Base-by-base conservation (phyloP, 345 rosid species). In the Laguncularia racemosa region DNA sequence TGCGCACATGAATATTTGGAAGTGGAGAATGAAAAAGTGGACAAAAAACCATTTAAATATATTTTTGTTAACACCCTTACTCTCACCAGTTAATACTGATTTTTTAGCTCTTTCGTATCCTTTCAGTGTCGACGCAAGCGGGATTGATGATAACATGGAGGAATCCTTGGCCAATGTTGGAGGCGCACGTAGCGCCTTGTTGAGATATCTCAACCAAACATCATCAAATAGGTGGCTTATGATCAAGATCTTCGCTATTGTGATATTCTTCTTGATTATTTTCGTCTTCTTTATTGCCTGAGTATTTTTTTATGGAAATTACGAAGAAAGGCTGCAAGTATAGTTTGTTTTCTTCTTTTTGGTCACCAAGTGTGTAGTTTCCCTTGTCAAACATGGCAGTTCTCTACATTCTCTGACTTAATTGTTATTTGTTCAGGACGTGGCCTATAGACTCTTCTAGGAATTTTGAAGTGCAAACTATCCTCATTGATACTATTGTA, bases 161-260 rank as follows among this genome's bases (percentile, higher is more conserved):
- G 95, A 85, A 74, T 88, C 98, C 38, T 66, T 91, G 76, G 78
- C 67, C 51, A 91, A 91, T 19, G 93, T 91, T 50, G 95, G 88
- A 68, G 87, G 83, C 66, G 96, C 98, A 57, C 90, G 78, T 16
- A 78, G 70, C 52, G 70, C 96, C 67, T 74, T 88, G 17, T 67
- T 88, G 67, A 84, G 80, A 69, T 81, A 86, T 72, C 87, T 92
- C 63, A 86, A 73, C 66, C 77, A 73, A 69, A 86, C 80, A 67
- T 86, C 98, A 17, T 92, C 98, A 50, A 92, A 86, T 66, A 69
- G 98, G 77, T 92, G 98, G 98, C 96, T 92, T 61, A 58, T 88
- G 77, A 73, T 92, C 75, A 92, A 92, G 79, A 81, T 92, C 63
- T 92, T 92, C 62, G 84, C 81, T n/a, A 47, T 86, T 46, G 52